A percentile compares a stretch with the other conserved stretches of the same genome.
Evolutionary conservation across 257 asterid genomes (phyloP).

Genomic region (Solanum boliviense): DNA sequence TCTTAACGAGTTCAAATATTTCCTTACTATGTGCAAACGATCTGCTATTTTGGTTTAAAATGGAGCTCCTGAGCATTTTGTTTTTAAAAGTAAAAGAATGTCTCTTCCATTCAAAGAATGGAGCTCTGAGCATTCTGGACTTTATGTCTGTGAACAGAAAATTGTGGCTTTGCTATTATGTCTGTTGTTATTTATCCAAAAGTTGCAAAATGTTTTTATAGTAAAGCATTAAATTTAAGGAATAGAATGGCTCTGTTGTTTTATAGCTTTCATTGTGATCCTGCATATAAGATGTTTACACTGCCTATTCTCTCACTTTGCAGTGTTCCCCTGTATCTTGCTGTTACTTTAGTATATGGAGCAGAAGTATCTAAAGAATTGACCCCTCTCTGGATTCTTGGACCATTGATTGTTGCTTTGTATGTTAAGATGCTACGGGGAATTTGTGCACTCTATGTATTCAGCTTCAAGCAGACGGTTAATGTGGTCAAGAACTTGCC

Average conservation of each 20-base stretch:
- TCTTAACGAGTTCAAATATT: not conserved
- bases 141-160: not conserved
- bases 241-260: not conserved
- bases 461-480: conserved; percentile 51
- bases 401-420: conserved; percentile 57
- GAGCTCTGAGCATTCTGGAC: not conserved
- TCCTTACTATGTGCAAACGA: not conserved
- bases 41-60: not conserved
- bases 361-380: conserved; percentile 57
- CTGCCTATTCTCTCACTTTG: conserved; percentile 7
- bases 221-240: not conserved
- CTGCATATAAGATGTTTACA: not conserved
- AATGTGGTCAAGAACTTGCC: conserved; percentile 44
- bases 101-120: not conserved
- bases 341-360: conserved; percentile 48
- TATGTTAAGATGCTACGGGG: conserved; percentile 44
- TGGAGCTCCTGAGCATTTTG: not conserved
- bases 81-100: not conserved
- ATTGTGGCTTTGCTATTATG: not conserved
- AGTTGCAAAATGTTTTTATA: not conserved
- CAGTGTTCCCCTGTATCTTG: conserved; percentile 62
- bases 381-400: conserved; percentile 72
- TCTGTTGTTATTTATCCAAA: not conserved
- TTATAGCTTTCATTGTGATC: not conserved
- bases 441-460: conserved; percentile 44